Conservation (phyloP, 257 asterid species). For the Petunia axillaris region DNA sequence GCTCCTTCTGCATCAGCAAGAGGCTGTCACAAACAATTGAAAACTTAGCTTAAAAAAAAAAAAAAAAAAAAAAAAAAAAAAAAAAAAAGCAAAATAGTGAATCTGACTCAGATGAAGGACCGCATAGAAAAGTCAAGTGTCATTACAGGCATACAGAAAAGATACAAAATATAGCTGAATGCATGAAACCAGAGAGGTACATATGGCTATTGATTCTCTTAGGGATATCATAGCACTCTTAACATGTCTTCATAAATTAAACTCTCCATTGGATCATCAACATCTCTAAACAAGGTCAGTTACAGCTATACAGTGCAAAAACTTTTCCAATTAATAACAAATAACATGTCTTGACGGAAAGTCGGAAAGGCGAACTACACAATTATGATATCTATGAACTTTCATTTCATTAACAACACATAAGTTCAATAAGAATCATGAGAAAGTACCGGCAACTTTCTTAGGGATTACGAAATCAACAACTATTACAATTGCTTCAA, state of each 20-base stretch:
- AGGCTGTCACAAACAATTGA: slow-evolving; percentile 60
- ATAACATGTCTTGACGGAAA: not conserved
- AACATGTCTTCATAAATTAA: not conserved
- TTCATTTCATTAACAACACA: not conserved
- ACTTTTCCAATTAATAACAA: not conserved
- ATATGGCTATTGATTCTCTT: not conserved
- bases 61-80: not conserved
- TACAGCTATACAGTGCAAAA: not conserved
- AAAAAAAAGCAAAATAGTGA: not conserved
- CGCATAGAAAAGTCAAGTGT: not conserved
- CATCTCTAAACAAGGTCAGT: not conserved
- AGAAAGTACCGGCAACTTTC: not conserved
- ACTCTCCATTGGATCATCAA: not conserved
- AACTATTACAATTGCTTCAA: not conserved
- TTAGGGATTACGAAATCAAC: not conserved
- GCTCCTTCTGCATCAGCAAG: slow-evolving; percentile 99
- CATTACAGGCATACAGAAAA: not conserved
- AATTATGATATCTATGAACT: not conserved
- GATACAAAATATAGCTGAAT: not conserved
- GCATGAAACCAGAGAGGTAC: not conserved
- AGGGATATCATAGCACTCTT: not conserved
- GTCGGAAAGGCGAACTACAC: no score
- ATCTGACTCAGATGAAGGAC: not conserved
- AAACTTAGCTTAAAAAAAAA: not conserved
- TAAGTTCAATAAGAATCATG: slow-evolving; percentile 4